These are phyloP conservation scores for Anaeramoeba flamelloides DNA, from an alignment of 78 protist genomes.

Conservation along the genomic window DNA sequence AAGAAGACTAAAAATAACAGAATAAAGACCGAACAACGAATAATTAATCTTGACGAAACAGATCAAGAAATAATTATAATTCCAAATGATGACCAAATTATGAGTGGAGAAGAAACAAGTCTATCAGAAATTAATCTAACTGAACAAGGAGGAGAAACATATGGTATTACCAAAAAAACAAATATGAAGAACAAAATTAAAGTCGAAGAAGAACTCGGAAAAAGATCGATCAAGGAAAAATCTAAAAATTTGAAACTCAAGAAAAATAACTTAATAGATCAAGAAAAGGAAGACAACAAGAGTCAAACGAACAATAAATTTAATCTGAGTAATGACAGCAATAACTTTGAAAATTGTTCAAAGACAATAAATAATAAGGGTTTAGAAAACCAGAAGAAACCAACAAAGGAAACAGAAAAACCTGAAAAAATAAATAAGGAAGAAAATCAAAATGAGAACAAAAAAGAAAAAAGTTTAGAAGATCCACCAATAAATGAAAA, in stretches of 20 bases:
- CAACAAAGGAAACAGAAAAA: constrained; percentile 5
- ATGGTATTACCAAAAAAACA: background rate
- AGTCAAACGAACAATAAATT: background rate
- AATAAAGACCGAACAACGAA: no score
- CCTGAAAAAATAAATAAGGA: background rate
- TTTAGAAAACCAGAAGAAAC: background rate
- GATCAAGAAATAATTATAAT: background rate
- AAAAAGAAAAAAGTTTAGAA: background rate
- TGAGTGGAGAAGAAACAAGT: no score
- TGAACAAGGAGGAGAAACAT: no score
- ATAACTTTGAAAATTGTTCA: background rate
- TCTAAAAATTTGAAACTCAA: background rate
- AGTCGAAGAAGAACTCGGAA: no score
- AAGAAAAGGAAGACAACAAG: no score
- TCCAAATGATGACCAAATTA: no score
- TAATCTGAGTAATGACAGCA: background rate
- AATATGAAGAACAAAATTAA: background rate
- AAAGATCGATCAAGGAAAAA: background rate
- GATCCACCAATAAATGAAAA: background rate
- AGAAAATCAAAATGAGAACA: constrained; percentile 1
- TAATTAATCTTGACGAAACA: background rate
- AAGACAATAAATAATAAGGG: background rate
- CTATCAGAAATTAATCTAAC: background rate
- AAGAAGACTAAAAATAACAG: constrained; percentile 2
- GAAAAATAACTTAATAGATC: background rate